Conservation (phyloP, 306 rosid genomes). For the Castanea crenata region DNA sequence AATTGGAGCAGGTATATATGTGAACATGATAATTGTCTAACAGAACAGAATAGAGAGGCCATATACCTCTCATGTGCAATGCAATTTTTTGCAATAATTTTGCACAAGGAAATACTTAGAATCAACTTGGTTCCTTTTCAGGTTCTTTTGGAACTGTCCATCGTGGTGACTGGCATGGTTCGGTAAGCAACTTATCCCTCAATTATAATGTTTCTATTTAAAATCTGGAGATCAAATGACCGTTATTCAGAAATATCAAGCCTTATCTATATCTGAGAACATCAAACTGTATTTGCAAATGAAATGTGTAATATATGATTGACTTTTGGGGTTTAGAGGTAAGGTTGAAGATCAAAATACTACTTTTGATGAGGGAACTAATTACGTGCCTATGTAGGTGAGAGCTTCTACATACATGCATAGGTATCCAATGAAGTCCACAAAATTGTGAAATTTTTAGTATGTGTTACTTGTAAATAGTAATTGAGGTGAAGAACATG, state of each 20-base stretch:
- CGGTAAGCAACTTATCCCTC: conserved; percentile 57
- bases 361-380: not conserved
- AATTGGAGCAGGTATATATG: conserved; percentile 82
- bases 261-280: not conserved
- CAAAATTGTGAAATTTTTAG: not conserved
- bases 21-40: conserved; percentile 21
- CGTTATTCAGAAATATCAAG: not conserved
- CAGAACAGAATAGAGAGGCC: conserved; percentile 7
- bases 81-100: conserved; percentile 15
- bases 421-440: not conserved
- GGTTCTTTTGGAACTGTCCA: conserved; percentile 99
- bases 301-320: not conserved
- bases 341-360: conserved; percentile 2
- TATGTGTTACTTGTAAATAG: not conserved
- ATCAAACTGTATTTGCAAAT: conserved; percentile 7
- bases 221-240: not conserved
- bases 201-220: conserved; percentile 4
- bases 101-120: conserved; percentile 15
- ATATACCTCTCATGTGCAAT: conserved; percentile 19
- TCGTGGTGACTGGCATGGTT: conserved; percentile 99
- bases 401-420: conserved; percentile 5
- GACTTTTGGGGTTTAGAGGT: not conserved
- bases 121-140: conserved; percentile 42
- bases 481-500: not conserved
- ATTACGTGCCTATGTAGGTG: not conserved